Conservation (phyloP, 805 yeast species). For the Candida gorgasii region DNA sequence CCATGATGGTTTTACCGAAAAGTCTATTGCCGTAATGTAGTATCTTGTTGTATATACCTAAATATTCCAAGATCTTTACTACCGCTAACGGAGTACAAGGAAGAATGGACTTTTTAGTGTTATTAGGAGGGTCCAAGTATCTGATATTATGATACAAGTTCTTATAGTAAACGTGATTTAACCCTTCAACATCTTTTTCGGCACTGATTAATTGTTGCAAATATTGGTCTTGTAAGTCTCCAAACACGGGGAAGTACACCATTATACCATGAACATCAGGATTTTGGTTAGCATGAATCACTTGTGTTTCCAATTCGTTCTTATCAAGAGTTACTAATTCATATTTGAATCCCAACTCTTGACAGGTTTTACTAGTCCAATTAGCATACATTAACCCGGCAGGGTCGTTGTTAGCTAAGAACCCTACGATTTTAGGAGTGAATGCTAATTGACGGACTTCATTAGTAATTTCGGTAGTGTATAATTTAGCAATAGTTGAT, state of each 20-base stretch:
- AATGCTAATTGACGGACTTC: slow-evolving; percentile 54
- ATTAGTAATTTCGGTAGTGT: slow-evolving; percentile 64
- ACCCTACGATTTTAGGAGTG: slow-evolving; percentile 82
- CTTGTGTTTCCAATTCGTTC: slow-evolving; percentile 81
- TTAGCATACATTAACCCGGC: slow-evolving; percentile 94
- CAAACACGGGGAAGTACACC: slow-evolving; percentile 97
- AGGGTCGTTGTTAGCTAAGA: slow-evolving; percentile 89
- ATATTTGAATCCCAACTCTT: slow-evolving; percentile 80
- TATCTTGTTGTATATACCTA: slow-evolving; percentile 81
- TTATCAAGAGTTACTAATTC: slow-evolving; percentile 73
- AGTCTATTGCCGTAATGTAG: slow-evolving; percentile 87
- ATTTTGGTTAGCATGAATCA: slow-evolving; percentile 80
- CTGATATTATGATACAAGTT: slow-evolving; percentile 94
- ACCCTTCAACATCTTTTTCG: slow-evolving; percentile 95
- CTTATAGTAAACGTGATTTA: slow-evolving; percentile 86
- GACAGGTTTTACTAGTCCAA: slow-evolving; percentile 93
- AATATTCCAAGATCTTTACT: slow-evolving; percentile 87
- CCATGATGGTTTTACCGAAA: slow-evolving; percentile 88
- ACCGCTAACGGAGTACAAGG: slow-evolving; percentile 97
- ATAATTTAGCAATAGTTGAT: slow-evolving; percentile 81
- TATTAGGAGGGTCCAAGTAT: slow-evolving; percentile 68
- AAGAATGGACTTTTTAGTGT: slow-evolving; percentile 75
- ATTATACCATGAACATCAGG: slow-evolving; percentile 83
- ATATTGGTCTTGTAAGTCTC: slow-evolving; percentile 92
- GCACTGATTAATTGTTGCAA: slow-evolving; percentile 89